Conservation (phyloP, 1,284 basidiomycete species). For the Volvariella volvacea region DNA sequence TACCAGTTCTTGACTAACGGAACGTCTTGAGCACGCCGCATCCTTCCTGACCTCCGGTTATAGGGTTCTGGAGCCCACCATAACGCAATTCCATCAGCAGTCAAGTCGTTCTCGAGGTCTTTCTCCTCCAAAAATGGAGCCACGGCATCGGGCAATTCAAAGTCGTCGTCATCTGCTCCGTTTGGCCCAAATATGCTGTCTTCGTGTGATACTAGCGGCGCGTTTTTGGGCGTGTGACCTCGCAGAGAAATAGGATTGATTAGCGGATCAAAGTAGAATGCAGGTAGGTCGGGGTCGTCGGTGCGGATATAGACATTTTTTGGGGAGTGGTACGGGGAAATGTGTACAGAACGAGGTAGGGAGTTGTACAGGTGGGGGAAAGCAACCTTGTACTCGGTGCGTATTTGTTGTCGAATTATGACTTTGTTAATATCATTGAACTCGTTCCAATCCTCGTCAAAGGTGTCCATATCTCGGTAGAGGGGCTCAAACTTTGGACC, state of each 20-base stretch:
- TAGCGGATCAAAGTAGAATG: conserved; percentile 98
- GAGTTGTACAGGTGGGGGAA: conserved; percentile 99
- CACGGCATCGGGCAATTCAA: conserved; percentile 79
- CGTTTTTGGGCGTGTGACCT: conserved; percentile 79
- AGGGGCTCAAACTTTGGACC: conserved; percentile 97
- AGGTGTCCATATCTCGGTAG: conserved; percentile 93
- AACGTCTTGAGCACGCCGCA: conserved; percentile 91
- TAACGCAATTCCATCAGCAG: conserved; percentile 94
- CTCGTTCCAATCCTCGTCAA: conserved; percentile 99
- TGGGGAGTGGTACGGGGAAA: conserved; percentile 88
- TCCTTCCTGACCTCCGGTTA: conserved; percentile 86
- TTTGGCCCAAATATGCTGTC: conserved; percentile 87
- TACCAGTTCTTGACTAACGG: conserved; percentile 98
- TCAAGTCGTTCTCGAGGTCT: conserved; percentile 85
- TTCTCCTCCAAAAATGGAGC: conserved; percentile 82
- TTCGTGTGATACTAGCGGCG: conserved; percentile 81
- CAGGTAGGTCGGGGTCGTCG: conserved; percentile 98
- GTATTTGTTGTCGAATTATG: conserved; percentile 97
- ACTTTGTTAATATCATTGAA: conserved; percentile 99
- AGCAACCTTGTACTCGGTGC: conserved; percentile 99
- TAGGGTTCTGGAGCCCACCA: conserved; percentile 99
- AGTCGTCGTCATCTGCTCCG: conserved; percentile 81
- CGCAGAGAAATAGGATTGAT: conserved; percentile 95
- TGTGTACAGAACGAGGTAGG: conserved; percentile 89
- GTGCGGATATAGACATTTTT: conserved; percentile 99